Conservation (phyloP, 2,329 filamentous ascomycete species). For the Monilinia fructigena region DNA sequence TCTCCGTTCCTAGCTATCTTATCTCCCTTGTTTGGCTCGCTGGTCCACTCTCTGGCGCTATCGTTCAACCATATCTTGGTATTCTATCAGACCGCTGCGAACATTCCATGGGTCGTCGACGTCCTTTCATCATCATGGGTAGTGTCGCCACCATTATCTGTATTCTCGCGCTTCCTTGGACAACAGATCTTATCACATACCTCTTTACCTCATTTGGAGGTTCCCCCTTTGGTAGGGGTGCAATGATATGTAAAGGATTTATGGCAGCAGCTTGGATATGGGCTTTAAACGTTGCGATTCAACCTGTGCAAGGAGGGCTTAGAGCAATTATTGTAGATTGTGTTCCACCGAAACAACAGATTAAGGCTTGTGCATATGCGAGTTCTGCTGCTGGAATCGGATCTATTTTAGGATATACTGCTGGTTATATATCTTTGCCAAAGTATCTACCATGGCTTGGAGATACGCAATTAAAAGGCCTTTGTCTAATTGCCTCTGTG, state of each 20-base stretch:
- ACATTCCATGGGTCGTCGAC: slow-evolving; percentile 47
- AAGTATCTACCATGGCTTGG: slow-evolving; percentile 26
- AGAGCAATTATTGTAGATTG: slow-evolving; percentile 41
- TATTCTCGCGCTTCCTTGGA: slow-evolving; percentile 51
- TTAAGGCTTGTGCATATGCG: slow-evolving; percentile 38
- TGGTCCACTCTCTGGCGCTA: slow-evolving; percentile 52
- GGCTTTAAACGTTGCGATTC: slow-evolving; percentile 39
- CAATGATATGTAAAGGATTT: slow-evolving; percentile 4
- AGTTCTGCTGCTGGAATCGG: slow-evolving; percentile 37
- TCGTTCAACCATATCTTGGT: slow-evolving; percentile 55
- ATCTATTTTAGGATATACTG: slow-evolving; percentile 39
- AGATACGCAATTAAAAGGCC: slow-evolving; percentile 33
- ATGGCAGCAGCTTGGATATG: slow-evolving; percentile 35
- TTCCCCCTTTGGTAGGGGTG: background rate
- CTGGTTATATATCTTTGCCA: slow-evolving; percentile 32
- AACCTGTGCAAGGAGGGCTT: slow-evolving; percentile 40
- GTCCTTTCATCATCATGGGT: slow-evolving; percentile 53
- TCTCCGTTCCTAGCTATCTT: slow-evolving; percentile 52
- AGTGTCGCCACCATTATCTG: slow-evolving; percentile 50
- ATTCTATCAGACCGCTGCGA: slow-evolving; percentile 51
- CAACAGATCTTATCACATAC: slow-evolving; percentile 43
- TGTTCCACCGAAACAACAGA: slow-evolving; percentile 38
- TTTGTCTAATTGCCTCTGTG: slow-evolving; percentile 31
- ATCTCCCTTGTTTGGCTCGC: slow-evolving; percentile 55
- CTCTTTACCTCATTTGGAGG: slow-evolving; percentile 2